A percentile compares a stretch with the other conserved stretches of the same genome.
These are phyloP conservation scores for Fusarium drepaniforme DNA, from an alignment of 2,329 filamentous ascomycete species.

Conservation along the genomic window DNA sequence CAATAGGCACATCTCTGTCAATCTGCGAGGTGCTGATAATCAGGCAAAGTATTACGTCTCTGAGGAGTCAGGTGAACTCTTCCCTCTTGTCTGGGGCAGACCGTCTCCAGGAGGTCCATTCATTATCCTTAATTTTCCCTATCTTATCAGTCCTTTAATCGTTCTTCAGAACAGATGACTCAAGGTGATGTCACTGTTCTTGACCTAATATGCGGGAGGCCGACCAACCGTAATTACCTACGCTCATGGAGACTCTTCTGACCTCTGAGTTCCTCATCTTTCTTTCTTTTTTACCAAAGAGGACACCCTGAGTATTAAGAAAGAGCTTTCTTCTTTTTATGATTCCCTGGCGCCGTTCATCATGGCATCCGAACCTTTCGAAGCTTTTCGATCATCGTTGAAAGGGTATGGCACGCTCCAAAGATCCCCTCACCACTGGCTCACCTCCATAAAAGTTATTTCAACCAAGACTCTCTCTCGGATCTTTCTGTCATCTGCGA, in stretches of 20 bases:
- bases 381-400: background rate
- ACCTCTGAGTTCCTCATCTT: too few species aligned
- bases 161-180: background rate
- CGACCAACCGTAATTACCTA: background rate
- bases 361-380: background rate
- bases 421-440: fast-evolving
- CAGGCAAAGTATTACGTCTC: background rate
- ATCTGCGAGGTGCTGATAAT: background rate
- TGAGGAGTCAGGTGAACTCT: background rate
- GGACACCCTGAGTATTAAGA: background rate
- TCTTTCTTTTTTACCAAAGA: too few species aligned
- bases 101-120: background rate
- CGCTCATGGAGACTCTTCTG: background rate
- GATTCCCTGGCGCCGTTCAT: background rate
- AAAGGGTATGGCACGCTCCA: background rate
- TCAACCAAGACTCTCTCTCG: background rate
- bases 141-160: background rate
- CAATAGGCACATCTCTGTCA: background rate
- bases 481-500: background rate
- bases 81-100: background rate
- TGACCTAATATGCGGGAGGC: background rate
- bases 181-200: background rate
- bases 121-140: background rate
- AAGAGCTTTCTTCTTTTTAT: background rate
- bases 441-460: background rate